Percentiles rank a stretch among this genome's conserved stretches.
Conservation (phyloP, 192 early-diverging fungal genomes). For the Phlyctochytrium arcticum region DNA sequence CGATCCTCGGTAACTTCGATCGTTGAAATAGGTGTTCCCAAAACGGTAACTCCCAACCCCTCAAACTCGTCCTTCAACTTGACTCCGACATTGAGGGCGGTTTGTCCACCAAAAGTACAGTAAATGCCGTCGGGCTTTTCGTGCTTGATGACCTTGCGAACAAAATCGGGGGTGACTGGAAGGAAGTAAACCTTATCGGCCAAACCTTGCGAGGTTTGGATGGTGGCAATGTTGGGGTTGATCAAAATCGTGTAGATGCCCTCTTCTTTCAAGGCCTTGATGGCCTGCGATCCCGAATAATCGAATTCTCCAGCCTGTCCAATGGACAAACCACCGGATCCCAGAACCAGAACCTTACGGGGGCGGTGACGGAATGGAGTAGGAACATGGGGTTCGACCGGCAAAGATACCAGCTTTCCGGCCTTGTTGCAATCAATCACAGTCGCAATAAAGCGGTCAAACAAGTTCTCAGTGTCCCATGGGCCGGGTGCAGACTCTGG, state of each 20-base stretch:
- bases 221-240: constrained; percentile 99
- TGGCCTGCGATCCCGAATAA: constrained; percentile 95
- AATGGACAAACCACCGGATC: constrained; percentile 95
- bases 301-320: constrained; percentile 99
- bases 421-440: constrained; percentile 64
- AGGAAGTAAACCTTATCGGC: constrained; percentile 98
- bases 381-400: constrained; percentile 47
- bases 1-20: constrained; percentile 98
- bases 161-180: constrained; percentile 91
- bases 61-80: constrained; percentile 90
- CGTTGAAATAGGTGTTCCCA: constrained; percentile 92
- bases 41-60: constrained; percentile 80
- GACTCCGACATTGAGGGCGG: constrained; percentile 95
- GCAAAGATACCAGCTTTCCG: constrained; percentile 71
- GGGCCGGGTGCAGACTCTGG: constrained; percentile 96
- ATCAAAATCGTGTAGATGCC: constrained; percentile 96
- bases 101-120: constrained; percentile 98
- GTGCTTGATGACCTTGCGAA: constrained; percentile 90
- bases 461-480: constrained; percentile 94
- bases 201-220: constrained; percentile 95
- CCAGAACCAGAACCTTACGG: constrained; percentile 92
- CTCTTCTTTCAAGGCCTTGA: constrained; percentile 98
- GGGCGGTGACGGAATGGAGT: constrained; percentile 53
- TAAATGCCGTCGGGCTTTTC: constrained; percentile 99
- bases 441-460: constrained; percentile 87